Evolutionary conservation across 148 eudicot species (phyloP).

Genomic region (Rhododendron molle): DNA sequence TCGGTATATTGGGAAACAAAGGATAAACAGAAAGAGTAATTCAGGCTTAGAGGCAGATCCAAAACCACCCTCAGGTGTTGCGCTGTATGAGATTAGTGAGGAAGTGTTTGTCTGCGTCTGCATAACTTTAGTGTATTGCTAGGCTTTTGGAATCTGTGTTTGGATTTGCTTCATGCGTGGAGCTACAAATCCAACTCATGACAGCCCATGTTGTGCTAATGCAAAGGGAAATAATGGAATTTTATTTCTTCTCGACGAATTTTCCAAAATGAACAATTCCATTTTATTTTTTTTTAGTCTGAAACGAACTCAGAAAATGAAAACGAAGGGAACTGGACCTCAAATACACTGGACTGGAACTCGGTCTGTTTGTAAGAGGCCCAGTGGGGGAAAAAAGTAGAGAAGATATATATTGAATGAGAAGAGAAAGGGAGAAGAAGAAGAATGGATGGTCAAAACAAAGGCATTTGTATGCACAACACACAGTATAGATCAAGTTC

Average conservation of each 20-base stretch:
- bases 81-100: not conserved
- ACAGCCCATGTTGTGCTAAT: not conserved
- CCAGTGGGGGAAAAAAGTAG: no score
- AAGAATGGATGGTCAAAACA: no score
- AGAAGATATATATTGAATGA: no score
- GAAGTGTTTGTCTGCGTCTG: not conserved
- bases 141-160: not conserved
- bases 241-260: not conserved
- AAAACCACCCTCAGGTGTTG: not conserved
- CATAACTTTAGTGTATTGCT: not conserved
- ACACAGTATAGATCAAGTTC: no score
- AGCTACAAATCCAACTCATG: not conserved
- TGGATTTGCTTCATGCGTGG: not conserved
- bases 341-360: no score
- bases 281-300: not conserved
- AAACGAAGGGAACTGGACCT: not conserved
- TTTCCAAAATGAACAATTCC: not conserved
- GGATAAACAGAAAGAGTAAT: not conserved
- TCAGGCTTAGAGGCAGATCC: not conserved
- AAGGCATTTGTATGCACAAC: no score
- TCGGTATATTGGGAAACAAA: not conserved
- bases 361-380: no score
- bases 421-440: no score
- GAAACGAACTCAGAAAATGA: not conserved
- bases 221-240: not conserved